A percentile compares a stretch with the other conserved stretches of the same genome.
These are phyloP conservation scores for Colletotrichum sp. DNA, from an alignment of 2,329 filamentous ascomycete species.

Conservation along the genomic window DNA sequence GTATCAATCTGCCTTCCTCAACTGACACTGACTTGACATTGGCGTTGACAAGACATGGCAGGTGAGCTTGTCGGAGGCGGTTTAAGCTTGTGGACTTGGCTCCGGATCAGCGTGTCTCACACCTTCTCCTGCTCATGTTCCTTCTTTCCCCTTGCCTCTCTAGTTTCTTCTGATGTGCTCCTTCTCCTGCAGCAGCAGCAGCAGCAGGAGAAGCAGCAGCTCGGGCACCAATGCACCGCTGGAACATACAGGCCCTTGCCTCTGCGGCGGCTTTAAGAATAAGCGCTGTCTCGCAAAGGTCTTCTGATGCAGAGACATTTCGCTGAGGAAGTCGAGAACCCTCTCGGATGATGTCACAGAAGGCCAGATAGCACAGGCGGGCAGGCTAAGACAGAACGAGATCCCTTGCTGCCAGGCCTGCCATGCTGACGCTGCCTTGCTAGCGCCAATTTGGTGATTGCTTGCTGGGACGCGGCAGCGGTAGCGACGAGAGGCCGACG, in stretches of 20 bases:
- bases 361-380: background rate
- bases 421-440: background rate
- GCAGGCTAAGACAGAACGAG: conserved; percentile 8
- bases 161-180: background rate
- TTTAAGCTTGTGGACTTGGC: background rate
- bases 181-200: background rate
- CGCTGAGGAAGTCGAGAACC: background rate
- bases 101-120: background rate
- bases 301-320: background rate
- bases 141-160: background rate
- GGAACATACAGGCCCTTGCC: background rate
- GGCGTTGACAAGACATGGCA: background rate
- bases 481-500: background rate
- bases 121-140: background rate
- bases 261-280: background rate
- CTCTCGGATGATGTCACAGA: conserved; percentile 11
- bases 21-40: background rate
- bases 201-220: background rate
- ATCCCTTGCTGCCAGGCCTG: conserved; percentile 8
- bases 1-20: background rate
- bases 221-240: background rate
- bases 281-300: background rate
- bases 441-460: background rate
- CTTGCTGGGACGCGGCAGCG: background rate
- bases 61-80: background rate